Base-by-base conservation (phyloP, 768 basidiomycete species). In the Ramaria sp. region DNA sequence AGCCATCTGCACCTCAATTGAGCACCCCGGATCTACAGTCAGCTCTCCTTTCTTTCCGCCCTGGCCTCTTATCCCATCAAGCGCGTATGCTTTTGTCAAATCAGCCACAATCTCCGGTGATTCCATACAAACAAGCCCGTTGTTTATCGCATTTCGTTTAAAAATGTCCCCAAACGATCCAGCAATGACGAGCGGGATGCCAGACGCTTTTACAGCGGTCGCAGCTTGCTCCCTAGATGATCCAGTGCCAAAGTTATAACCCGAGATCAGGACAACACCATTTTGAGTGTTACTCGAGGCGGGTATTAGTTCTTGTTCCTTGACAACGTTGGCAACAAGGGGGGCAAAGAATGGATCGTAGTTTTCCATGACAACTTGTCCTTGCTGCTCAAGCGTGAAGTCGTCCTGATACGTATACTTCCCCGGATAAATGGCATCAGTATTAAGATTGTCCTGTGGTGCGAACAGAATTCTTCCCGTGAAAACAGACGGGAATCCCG, bases 321-420 rank as follows among this genome's bases (percentile, higher is more conserved):
- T 60, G 15, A 74, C 68, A 15, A 88, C 69, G 11, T 77, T 71
- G 2, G 81, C 78, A 38, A 89, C 84, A 53, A 81, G 79, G 1
- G 73, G 53, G 12, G 95, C 88, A 68, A 98, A 98, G 0, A 76
- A 70, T 0, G 91, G 85, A 65, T 99, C 95, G 70, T 99, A 98
- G 74, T 98, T 99, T 73, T 99, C 95, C 94, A 98, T 97, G 41
- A 97, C 95, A 20, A 98, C 88, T 64, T 96, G 82, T 1, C 92
- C 94, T 69, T 98, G 96, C 30, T 84, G 81, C 60, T 84, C 86
- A 37, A 92, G 91, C 1, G 95, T 97, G 68, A 99, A 96, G 65
- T 97, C 96, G 68, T 99, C 96, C 71, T 96, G 93, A 70, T 99
- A 99, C 6, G 95, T 99, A 71, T 96, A 98, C 70, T 96, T 98